Evolutionary conservation across 257 asterid genomes (phyloP).

Genomic region (Craterostigma plantagineum): DNA sequence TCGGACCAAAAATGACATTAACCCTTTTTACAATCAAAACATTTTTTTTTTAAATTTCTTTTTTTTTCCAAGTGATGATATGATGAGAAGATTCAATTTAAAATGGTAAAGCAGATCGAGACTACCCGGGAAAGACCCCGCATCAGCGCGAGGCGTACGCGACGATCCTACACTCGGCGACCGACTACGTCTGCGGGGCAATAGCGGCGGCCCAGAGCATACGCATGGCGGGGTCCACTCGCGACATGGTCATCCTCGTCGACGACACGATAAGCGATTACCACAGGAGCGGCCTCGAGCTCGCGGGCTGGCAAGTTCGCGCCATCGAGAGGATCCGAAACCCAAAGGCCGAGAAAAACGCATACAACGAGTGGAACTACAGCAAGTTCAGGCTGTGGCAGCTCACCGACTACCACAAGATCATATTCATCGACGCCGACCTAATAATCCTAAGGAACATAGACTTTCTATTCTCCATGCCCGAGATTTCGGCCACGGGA

Average conservation of each 20-base stretch:
- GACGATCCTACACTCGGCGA: slow-evolving; percentile 1
- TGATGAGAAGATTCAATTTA: too few relatives aligned
- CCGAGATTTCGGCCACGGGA: slow-evolving; percentile 4
- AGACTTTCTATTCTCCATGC: slow-evolving; percentile 1
- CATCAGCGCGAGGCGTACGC: slow-evolving; percentile 2
- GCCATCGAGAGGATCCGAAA: slow-evolving; percentile 1
- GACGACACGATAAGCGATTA: slow-evolving; percentile 2
- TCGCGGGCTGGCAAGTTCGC: slow-evolving; percentile 2
- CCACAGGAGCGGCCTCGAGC: slow-evolving; percentile 1
- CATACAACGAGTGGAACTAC: slow-evolving; percentile 5
- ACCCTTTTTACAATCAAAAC: too few relatives aligned
- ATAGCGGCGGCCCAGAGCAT: slow-evolving; percentile 4
- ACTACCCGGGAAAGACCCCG: neutral
- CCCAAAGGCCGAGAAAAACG: slow-evolving; percentile 3
- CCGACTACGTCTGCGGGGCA: slow-evolving; percentile 1
- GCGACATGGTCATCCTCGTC: slow-evolving; percentile 1
- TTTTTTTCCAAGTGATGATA: too few relatives aligned
- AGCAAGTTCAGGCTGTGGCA: slow-evolving; percentile 6
- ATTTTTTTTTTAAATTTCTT: too few relatives aligned
- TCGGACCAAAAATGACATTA: too few relatives aligned
- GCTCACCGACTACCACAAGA: slow-evolving; percentile 1
- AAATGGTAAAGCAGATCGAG: neutral
- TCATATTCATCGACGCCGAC: slow-evolving; percentile 5
- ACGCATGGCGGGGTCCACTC: neutral
- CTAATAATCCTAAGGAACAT: neutral